Conservation (phyloP, 768 basidiomycete species). For the Termitomyces eurrhizus region DNA sequence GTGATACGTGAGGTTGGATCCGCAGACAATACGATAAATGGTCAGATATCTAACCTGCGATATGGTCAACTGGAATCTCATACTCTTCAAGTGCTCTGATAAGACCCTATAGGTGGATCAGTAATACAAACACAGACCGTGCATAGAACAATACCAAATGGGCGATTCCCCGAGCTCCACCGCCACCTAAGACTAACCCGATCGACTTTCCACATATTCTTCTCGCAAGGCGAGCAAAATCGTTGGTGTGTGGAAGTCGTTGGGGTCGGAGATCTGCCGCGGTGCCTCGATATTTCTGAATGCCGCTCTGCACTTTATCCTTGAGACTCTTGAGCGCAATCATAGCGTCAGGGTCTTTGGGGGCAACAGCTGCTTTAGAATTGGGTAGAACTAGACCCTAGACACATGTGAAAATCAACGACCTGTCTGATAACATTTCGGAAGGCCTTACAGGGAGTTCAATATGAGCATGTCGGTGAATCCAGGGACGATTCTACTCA, state of each 20-base stretch:
- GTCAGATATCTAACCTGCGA: conserved; percentile 56
- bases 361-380: conserved; percentile 49
- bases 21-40: neutral
- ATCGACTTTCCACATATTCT: conserved; percentile 91
- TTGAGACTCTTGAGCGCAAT: conserved; percentile 88
- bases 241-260: conserved; percentile 78
- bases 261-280: conserved; percentile 61
- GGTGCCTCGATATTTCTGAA: conserved; percentile 80
- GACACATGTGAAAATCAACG: neutral
- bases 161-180: conserved; percentile 81
- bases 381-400: conserved; percentile 71
- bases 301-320: conserved; percentile 84
- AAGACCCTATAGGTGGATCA: conserved; percentile 57
- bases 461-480: conserved; percentile 94
- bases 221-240: conserved; percentile 89
- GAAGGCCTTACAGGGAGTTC: conserved; percentile 65
- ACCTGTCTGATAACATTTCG: neutral
- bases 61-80: conserved; percentile 90
- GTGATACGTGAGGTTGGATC: conserved; percentile 6
- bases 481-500: conserved; percentile 85
- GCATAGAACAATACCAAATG: conserved; percentile 29
- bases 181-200: conserved; percentile 92
- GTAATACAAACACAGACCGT: conserved; percentile 6
- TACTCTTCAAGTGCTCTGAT: conserved; percentile 89
- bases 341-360: conserved; percentile 85